Conservation (phyloP, 225 moss, liverwort and hornwort genomes). For the Anthoceros angustus region DNA sequence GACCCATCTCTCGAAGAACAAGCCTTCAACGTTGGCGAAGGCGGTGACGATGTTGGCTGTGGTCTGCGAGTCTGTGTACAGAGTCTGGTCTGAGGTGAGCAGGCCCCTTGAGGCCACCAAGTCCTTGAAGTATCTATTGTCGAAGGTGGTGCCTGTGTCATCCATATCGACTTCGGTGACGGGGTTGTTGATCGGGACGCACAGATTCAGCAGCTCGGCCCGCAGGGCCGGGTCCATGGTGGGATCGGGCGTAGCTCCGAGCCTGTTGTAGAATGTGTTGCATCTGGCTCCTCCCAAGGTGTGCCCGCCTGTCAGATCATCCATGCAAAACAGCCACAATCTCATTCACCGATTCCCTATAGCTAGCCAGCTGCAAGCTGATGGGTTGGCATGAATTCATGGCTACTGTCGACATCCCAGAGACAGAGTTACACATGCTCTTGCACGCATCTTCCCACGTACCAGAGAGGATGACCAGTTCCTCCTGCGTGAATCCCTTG, state of each 20-base stretch:
- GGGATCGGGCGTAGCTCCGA: constrained; percentile 11
- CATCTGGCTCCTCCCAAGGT: constrained; percentile 18
- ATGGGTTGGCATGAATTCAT: too few relatives aligned
- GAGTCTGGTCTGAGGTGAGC: constrained; percentile 16
- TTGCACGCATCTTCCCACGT: background rate
- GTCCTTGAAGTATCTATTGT: constrained; percentile 9
- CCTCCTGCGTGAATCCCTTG: constrained; percentile 13
- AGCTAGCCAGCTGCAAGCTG: too few relatives aligned
- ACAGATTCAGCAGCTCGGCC: background rate
- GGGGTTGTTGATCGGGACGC: background rate
- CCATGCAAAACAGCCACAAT: too few relatives aligned
- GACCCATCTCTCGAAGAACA: constrained; percentile 10
- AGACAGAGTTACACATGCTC: background rate
- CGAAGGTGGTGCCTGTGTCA: background rate
- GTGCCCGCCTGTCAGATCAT: constrained; percentile 18
- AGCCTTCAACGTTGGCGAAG: background rate
- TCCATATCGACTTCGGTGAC: constrained; percentile 12
- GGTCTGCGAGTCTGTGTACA: background rate
- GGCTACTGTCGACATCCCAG: too few relatives aligned
- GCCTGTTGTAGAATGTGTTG: constrained; percentile 8
- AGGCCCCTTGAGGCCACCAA: constrained; percentile 8
- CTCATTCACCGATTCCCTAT: too few relatives aligned
- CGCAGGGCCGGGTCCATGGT: background rate
- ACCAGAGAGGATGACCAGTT: constrained; percentile 29
- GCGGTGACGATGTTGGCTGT: background rate